phyloP scores from a whole-genome alignment of 1,284 basidiomycete species.

The Microbotryum lychnidis-dioicae region DNA sequence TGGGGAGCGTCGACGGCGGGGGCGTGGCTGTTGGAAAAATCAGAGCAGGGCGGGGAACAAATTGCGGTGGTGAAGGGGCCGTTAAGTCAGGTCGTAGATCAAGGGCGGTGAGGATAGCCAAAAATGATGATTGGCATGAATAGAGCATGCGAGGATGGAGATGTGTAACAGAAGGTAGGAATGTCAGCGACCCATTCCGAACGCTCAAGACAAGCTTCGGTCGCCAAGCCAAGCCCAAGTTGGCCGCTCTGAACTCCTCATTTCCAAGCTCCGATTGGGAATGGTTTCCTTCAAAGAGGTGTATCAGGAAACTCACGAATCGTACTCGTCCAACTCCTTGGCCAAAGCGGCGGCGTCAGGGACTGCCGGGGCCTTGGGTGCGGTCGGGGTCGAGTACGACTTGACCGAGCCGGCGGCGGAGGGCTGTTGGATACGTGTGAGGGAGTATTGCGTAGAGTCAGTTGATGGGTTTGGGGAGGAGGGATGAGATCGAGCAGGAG shows the following conservation, averaged over 20 bases:
- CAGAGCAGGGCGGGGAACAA: no score
- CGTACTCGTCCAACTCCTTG: constrained; percentile 43
- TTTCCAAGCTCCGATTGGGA: no score
- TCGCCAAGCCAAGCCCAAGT: neutral
- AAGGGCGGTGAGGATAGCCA: neutral
- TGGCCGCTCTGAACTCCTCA: no score
- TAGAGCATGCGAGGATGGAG: neutral
- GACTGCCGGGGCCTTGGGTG: constrained; percentile 41
- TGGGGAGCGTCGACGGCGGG: constrained; percentile 34
- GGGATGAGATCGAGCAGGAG: neutral
- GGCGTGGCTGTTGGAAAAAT: constrained; percentile 28
- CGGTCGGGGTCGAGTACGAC: constrained; percentile 42
- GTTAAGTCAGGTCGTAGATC: neutral
- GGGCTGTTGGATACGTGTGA: neutral
- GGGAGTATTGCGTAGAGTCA: neutral
- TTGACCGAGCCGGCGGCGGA: constrained; percentile 39
- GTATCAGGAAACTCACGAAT: constrained; percentile 24
- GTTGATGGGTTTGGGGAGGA: neutral
- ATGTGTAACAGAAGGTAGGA: neutral
- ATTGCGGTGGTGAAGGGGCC: neutral
- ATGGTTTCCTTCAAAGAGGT: no score
- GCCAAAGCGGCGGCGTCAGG: constrained; percentile 41
- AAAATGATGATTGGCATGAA: no score
- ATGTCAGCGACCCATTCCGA: neutral
- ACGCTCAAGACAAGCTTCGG: neutral